Base-by-base conservation (phyloP, 176 grass and related monocot species). In the Aegilops longissima region DNA sequence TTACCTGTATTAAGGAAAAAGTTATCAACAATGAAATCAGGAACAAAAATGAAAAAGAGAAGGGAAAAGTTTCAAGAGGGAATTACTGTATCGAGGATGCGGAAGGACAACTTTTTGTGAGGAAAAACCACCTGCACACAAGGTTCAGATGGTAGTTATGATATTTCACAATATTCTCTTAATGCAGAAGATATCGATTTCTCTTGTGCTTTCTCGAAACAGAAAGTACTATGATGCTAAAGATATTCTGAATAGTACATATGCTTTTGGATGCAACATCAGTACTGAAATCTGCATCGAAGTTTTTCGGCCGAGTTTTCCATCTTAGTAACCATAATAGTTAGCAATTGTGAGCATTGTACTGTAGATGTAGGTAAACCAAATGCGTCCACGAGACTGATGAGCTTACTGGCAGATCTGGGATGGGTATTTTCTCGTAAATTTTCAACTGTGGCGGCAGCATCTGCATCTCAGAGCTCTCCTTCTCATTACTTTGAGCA, bases 51-150 rank as follows among this genome's bases (percentile, higher is more conserved):
- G 25, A 25, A 25, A 25, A 25, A 25, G 25, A 25, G 25, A 25
- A 25, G 25, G 25, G 25, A 83, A n/a, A 72, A 7, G 35, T 2
- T 70, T 66, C 8, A 12, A 77, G 13, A n/a, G 23, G 40, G 29
- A 91, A 83, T 91, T 98, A 96, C 96, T 58, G 96, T 93, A 91
- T 98, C 96, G 47, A 98, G 86, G 84, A 98, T 95, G 65, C 96
- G 96, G 80, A 98, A 98, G 69, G 93, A 98, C 65, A 98, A 67
- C 63, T 98, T 96, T 80, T 98, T 98, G 87, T 98, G 92, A 79
- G 96, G 96, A 21, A 98, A 98, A 89, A 98, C 94, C 66, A 98
- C 96, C 96, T 98, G 80, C 79, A 92, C 1, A 45, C 2, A 79
- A 90, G 74, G 8, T 35, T 31, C 62, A 80, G 9, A 23, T 83